Evolutionary conservation across 1,284 basidiomycete species (phyloP).

Genomic region (Tylopilus orsonianus): DNA sequence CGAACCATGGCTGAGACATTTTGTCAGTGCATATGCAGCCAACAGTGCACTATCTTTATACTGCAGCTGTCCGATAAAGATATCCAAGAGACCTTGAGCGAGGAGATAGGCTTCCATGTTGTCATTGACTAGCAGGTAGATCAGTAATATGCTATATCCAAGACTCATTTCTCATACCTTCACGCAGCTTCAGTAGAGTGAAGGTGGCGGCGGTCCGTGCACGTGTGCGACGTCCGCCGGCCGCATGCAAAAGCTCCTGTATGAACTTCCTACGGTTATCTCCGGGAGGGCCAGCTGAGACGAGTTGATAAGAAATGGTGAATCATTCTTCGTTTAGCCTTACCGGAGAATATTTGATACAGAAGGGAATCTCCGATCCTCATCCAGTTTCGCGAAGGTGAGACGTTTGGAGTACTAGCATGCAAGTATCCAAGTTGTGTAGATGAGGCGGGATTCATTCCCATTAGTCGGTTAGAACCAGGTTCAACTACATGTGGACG

Average conservation of each 20-base stretch:
- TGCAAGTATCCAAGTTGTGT: conserved; percentile 7
- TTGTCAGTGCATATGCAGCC: conserved; percentile 13
- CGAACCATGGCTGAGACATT: neutral
- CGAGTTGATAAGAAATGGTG: neutral
- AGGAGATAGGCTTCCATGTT: conserved; percentile 6
- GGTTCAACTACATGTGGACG: neutral
- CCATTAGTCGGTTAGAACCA: neutral
- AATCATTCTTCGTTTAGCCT: neutral
- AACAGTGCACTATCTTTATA: conserved; percentile 9
- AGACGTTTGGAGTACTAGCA: conserved; percentile 12
- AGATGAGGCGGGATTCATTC: neutral
- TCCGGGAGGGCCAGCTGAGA: conserved; percentile 10
- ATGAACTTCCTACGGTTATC: conserved; percentile 12
- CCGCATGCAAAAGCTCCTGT: conserved; percentile 10
- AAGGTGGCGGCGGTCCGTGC: conserved; percentile 26
- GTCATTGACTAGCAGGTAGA: conserved; percentile 1
- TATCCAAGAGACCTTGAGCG: neutral
- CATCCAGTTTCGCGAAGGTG: conserved; percentile 17
- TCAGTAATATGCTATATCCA: neutral
- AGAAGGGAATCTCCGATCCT: conserved; percentile 16
- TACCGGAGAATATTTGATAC: conserved; percentile 14
- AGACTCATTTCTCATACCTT: conserved; percentile 13
- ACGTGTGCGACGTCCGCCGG: conserved; percentile 5
- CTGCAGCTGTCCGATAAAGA: conserved; percentile 10
- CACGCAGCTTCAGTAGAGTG: conserved; percentile 19